Conservation (phyloP, 2,329 filamentous ascomycete species). For the Fusarium decemcellulare region DNA sequence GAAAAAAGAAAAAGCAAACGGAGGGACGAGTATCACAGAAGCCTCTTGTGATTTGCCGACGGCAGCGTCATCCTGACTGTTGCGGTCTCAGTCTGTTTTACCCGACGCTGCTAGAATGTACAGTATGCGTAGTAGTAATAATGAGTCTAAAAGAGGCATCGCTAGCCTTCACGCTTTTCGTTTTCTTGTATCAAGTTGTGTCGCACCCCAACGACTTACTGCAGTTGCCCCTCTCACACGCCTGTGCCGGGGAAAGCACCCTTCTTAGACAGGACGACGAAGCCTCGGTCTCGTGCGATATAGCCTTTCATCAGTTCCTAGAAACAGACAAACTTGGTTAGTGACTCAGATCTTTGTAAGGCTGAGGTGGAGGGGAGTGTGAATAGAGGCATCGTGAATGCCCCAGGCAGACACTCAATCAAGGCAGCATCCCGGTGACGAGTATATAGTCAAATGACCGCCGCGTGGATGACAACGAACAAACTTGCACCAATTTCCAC, state of each 20-base stretch:
- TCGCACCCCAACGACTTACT: conserved; percentile 17
- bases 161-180: conserved; percentile 27
- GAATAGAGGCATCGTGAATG: conserved; percentile 34
- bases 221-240: conserved; percentile 55
- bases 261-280: conserved; percentile 92
- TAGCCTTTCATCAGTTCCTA: conserved; percentile 98
- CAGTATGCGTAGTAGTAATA: conserved; percentile 11
- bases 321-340: conserved; percentile 41
- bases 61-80: conserved; percentile 36
- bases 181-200: conserved; percentile 19
- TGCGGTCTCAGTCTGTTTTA: conserved; percentile 16
- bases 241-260: conserved; percentile 95
- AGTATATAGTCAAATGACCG: conserved; percentile 46
- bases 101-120: conserved; percentile 19
- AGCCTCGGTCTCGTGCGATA: conserved; percentile 90
- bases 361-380: conserved; percentile 39
- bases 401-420: conserved; percentile 39
- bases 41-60: conserved; percentile 40
- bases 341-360: conserved; percentile 51
- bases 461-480: conserved; percentile 27
- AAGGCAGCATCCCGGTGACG: conserved; percentile 43
- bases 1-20: conserved; percentile 31
- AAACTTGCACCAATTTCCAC: conserved; percentile 5
- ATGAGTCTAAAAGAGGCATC: conserved; percentile 18
- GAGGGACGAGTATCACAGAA: conserved; percentile 28